Percentiles rank a stretch among this genome's conserved stretches.
These are phyloP conservation scores for Sergeia podlipaevii DNA, from an alignment of 208 protist species.

Conservation along the genomic window DNA sequence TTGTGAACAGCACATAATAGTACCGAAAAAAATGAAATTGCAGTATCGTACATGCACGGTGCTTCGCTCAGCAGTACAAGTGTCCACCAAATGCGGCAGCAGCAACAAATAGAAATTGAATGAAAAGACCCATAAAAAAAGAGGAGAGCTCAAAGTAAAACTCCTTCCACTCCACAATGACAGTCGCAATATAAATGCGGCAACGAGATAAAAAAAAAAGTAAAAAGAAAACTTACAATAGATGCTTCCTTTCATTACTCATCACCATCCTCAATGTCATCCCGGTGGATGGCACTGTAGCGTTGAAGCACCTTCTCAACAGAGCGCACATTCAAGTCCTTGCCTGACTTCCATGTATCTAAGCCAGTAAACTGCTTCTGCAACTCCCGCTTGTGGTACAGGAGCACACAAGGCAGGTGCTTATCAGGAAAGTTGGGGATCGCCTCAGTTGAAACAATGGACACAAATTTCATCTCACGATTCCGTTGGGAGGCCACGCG, in stretches of 20 bases:
- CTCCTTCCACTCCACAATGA: too few species aligned
- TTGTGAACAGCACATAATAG: too few species aligned
- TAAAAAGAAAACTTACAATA: not conserved
- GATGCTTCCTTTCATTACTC: not conserved
- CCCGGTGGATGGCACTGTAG: constrained; percentile 36
- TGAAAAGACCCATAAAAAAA: not conserved
- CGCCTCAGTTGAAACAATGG: constrained; percentile 75
- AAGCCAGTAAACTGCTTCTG: constrained; percentile 69
- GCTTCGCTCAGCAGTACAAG: too few species aligned
- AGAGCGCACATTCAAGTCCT: constrained; percentile 30
- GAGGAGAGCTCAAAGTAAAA: not conserved
- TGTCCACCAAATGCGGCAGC: too few species aligned
- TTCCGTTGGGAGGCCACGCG: constrained; percentile 63
- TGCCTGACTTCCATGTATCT: constrained; percentile 42
- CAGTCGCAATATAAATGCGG: too few species aligned
- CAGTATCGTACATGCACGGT: too few species aligned
- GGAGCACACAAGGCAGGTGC: constrained; percentile 78
- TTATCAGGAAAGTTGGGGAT: constrained; percentile 74
- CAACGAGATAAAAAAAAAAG: constrained; percentile 12
- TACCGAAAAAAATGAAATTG: too few species aligned
- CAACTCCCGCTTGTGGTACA: constrained; percentile 68
- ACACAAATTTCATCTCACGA: constrained; percentile 77
- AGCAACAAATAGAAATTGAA: not conserved
- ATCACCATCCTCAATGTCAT: constrained; percentile 27
- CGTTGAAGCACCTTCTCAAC: constrained; percentile 47